phyloP scores from a whole-genome alignment of 1,139 yeast species.

The Candida tetrigidarum region DNA sequence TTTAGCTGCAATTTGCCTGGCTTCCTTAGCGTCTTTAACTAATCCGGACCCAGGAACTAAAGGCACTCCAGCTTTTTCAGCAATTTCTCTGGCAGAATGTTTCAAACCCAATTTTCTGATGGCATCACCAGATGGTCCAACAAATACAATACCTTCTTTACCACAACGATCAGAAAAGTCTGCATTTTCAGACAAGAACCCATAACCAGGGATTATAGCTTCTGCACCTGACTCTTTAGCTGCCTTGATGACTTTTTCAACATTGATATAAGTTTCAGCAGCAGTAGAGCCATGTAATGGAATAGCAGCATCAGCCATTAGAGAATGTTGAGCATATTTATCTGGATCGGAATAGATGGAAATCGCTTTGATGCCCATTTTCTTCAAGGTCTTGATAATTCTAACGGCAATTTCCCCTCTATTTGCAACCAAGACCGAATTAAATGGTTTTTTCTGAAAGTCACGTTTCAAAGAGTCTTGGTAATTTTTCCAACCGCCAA shows the following conservation, averaged over 20 bases:
- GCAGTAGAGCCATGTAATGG: conserved; percentile 83
- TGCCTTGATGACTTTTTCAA: conserved; percentile 83
- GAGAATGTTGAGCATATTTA: conserved; percentile 83
- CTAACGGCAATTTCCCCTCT: conserved; percentile 98
- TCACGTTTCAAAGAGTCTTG: conserved; percentile 42
- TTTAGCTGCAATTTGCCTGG: conserved; percentile 72
- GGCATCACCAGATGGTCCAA: conserved; percentile 95
- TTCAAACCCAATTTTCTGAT: conserved; percentile 89
- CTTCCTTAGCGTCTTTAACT: conserved; percentile 71
- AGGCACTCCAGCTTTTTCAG: conserved; percentile 87
- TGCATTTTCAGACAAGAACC: conserved; percentile 95
- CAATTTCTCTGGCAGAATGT: conserved; percentile 96
- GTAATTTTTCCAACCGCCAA: conserved; percentile 88
- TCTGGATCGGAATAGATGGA: conserved; percentile 94
- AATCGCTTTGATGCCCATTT: conserved; percentile 74
- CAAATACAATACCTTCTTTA: conserved; percentile 82
- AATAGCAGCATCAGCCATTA: conserved; percentile 78
- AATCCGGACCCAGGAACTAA: conserved; percentile 94
- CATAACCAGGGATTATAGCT: conserved; percentile 97
- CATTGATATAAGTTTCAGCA: conserved; percentile 85
- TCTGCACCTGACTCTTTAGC: conserved; percentile 84
- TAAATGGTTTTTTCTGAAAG: conserved; percentile 59
- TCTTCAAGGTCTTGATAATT: conserved; percentile 84
- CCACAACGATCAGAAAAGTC: conserved; percentile 90
- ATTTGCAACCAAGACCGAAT: conserved; percentile 89